A percentile compares a stretch with the other conserved stretches of the same genome.
Conservation (phyloP, 129 eudicot genomes). For the Chrysanthemum makinoi region DNA sequence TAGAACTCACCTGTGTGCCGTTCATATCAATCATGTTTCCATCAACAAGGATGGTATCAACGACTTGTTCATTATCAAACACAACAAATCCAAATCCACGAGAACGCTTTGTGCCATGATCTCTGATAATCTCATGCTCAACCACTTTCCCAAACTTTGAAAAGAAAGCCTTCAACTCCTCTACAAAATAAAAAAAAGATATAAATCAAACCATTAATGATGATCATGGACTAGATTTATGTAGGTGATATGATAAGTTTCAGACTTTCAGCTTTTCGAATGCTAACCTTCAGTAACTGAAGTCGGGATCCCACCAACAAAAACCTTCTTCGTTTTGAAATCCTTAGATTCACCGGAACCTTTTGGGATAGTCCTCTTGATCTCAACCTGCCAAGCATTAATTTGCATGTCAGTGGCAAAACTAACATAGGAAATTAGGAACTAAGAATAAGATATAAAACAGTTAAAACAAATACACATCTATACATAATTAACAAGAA, state of each 20-base stretch:
- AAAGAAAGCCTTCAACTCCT: constrained; percentile 78
- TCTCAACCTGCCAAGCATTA: constrained; percentile 64
- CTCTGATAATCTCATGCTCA: constrained; percentile 90
- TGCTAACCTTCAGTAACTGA: constrained; percentile 74
- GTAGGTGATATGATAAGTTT: neutral
- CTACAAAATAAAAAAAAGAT: constrained; percentile 29
- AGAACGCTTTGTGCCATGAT: constrained; percentile 84
- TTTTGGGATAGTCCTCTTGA: constrained; percentile 92
- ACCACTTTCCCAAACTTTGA: constrained; percentile 87
- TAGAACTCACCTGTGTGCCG: constrained; percentile 73
- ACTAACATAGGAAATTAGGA: neutral
- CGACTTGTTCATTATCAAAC: constrained; percentile 78
- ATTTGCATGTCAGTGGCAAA: constrained; percentile 17
- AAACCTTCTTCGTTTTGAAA: constrained; percentile 82
- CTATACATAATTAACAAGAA: too few relatives aligned
- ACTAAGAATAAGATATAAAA: neutral
- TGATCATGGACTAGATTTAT: neutral
- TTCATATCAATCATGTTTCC: constrained; percentile 87
- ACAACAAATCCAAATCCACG: constrained; percentile 95
- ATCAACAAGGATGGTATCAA: constrained; percentile 68
- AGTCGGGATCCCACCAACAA: constrained; percentile 96
- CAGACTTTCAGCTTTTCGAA: neutral
- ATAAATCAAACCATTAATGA: neutral
- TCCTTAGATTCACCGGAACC: constrained; percentile 86
- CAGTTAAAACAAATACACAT: neutral